These are phyloP conservation scores for Dryadomyces sulphureus DNA, from an alignment of 2,329 filamentous ascomycete genomes.

Conservation along the genomic window DNA sequence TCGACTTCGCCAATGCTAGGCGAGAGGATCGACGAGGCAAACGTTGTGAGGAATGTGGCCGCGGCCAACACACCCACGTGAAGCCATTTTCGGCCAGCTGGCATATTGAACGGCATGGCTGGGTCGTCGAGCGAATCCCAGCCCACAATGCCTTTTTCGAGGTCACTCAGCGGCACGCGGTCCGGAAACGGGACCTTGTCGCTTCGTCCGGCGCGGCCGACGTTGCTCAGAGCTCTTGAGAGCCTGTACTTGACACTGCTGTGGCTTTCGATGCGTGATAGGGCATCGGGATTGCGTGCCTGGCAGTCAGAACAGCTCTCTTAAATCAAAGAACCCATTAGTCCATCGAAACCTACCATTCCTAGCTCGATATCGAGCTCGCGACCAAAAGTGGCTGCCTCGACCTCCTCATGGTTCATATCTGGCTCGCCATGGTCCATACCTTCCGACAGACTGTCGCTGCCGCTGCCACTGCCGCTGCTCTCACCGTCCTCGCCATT, in stretches of 20 bases:
- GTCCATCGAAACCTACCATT: too few relatives aligned
- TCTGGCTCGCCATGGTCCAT: not conserved
- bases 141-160: slow-evolving; percentile 38
- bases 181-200: not conserved
- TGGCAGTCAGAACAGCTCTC: not conserved
- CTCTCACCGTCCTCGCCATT: not conserved
- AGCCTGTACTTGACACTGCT: slow-evolving; percentile 1
- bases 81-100: slow-evolving; percentile 39
- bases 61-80: slow-evolving; percentile 38
- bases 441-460: not conserved
- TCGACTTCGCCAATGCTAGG: slow-evolving; percentile 30
- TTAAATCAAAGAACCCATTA: too few relatives aligned
- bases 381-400: not conserved
- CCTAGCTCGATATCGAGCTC: not conserved
- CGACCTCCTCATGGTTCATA: not conserved
- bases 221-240: not conserved
- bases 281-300: not conserved
- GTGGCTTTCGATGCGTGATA: slow-evolving; percentile 3
- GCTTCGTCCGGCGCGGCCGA: not conserved
- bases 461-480: not conserved
- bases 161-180: slow-evolving; percentile 31
- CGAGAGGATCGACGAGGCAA: slow-evolving; percentile 48
- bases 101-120: slow-evolving; percentile 43
- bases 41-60: slow-evolving; percentile 51
- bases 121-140: slow-evolving; percentile 46